Evolutionary conservation across 2,329 filamentous ascomycete species (phyloP).

Genomic region (Teratosphaeria nubilosa): DNA sequence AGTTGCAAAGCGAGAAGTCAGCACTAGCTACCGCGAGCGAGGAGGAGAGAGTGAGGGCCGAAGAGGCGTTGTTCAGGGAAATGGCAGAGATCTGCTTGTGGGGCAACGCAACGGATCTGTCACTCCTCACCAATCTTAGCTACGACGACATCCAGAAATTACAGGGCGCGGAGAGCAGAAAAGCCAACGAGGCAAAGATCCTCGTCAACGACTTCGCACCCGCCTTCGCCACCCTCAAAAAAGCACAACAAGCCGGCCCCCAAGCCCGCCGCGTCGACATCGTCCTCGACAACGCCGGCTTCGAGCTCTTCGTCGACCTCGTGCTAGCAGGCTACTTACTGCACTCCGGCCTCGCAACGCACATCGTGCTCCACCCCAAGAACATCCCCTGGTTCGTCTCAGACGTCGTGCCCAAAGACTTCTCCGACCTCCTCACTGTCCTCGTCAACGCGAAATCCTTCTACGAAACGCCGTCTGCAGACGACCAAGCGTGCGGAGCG

Average conservation of each 20-base stretch:
- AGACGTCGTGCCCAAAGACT: constrained; percentile 81
- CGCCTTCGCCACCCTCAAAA: constrained; percentile 59
- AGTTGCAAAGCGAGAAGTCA: constrained; percentile 46
- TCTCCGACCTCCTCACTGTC: constrained; percentile 67
- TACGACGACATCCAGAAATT: constrained; percentile 97
- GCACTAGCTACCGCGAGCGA: constrained; percentile 34
- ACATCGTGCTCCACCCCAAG: constrained; percentile 84
- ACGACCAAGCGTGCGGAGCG: constrained; percentile 45
- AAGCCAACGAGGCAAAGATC: constrained; percentile 83
- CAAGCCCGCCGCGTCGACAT: constrained; percentile 75
- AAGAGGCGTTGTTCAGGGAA: constrained; percentile 72
- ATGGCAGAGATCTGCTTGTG: constrained; percentile 96
- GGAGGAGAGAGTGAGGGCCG: constrained; percentile 52
- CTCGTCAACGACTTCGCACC: constrained; percentile 71
- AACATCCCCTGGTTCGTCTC: constrained; percentile 97
- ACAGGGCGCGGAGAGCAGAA: constrained; percentile 78
- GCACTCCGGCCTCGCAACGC: constrained; percentile 72
- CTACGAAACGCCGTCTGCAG: constrained; percentile 65
- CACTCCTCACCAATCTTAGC: constrained; percentile 75
- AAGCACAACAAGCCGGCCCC: constrained; percentile 52
- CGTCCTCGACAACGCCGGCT: constrained; percentile 92
- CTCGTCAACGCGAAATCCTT: constrained; percentile 69
- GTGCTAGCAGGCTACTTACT: constrained; percentile 86
- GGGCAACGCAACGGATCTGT: constrained; percentile 94
- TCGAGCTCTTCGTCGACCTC: constrained; percentile 92